These are phyloP conservation scores for Komagataella pastoris DNA, from an alignment of 805 yeast species.

Conservation along the genomic window DNA sequence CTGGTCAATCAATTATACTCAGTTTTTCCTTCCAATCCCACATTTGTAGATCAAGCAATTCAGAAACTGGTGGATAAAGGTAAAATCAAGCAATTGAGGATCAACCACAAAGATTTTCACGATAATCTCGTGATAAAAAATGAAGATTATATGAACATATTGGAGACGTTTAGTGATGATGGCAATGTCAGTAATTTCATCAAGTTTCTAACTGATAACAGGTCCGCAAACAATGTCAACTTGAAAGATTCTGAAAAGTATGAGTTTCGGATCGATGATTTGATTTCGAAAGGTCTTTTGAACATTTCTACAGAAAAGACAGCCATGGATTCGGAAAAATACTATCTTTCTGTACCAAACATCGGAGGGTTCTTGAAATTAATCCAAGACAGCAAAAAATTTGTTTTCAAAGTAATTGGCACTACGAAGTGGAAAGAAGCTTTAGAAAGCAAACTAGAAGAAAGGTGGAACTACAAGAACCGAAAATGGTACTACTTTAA, in stretches of 20 bases:
- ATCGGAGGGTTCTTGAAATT: slow-evolving; percentile 34
- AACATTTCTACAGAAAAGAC: slow-evolving; percentile 20
- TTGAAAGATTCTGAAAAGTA: slow-evolving; percentile 9
- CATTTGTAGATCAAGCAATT: slow-evolving; percentile 34
- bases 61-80: slow-evolving; percentile 24
- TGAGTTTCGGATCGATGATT: slow-evolving; percentile 13
- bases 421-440: slow-evolving; percentile 26
- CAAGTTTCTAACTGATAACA: slow-evolving; percentile 8
- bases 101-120: slow-evolving; percentile 28
- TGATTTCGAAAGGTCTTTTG: slow-evolving; percentile 13
- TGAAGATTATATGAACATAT: slow-evolving; percentile 8
- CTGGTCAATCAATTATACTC: slow-evolving; percentile 36
- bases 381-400: slow-evolving; percentile 27
- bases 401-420: slow-evolving; percentile 26
- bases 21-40: slow-evolving; percentile 28
- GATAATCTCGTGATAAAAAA: slow-evolving; percentile 24
- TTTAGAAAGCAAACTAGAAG: slow-evolving; percentile 25
- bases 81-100: slow-evolving; percentile 16
- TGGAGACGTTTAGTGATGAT: slow-evolving; percentile 11
- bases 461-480: slow-evolving; percentile 32
- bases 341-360: slow-evolving; percentile 32
- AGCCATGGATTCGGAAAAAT: slow-evolving; percentile 24
- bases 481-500: slow-evolving; percentile 32
- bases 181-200: slow-evolving; percentile 12
- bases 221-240: slow-evolving; percentile 11